Conservation (phyloP, 1,284 basidiomycete species). For the Erythrobasidium hasegawianum region DNA sequence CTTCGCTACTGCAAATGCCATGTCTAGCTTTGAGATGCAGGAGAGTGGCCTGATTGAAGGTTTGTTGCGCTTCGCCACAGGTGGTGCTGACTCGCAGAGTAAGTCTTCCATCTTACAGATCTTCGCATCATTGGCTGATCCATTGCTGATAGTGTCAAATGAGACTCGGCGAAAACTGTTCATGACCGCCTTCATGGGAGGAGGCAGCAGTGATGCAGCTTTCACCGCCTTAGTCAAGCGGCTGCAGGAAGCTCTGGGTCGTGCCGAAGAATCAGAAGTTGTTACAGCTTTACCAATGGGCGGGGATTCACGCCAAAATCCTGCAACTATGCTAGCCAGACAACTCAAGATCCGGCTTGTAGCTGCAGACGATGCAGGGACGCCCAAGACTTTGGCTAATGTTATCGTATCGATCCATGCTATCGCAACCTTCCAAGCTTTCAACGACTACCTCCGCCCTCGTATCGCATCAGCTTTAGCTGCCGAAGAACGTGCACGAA, state of each 20-base stretch:
- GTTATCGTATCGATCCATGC: conserved; percentile 94
- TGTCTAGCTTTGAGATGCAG: conserved; percentile 93
- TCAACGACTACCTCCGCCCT: conserved; percentile 89
- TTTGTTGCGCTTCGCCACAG: conserved; percentile 74
- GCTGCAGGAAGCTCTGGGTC: conserved; percentile 83
- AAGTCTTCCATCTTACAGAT: conserved; percentile 11
- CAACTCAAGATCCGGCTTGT: conserved; percentile 82
- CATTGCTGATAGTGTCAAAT: conserved; percentile 5
- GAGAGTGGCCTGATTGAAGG: conserved; percentile 90
- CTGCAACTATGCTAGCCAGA: conserved; percentile 69
- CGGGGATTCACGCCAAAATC: conserved; percentile 50
- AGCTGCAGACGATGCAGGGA: conserved; percentile 77
- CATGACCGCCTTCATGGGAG: conserved; percentile 16
- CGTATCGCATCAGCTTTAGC: conserved; percentile 55
- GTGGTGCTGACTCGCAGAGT: conserved; percentile 56
- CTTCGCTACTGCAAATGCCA: conserved; percentile 69
- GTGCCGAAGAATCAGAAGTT: conserved; percentile 92
- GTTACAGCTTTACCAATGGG: conserved; percentile 72
- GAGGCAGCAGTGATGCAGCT: conserved; percentile 53
- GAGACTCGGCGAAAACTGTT: conserved; percentile 7
- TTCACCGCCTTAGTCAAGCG: conserved; percentile 84
- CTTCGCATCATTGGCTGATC: too few species aligned
- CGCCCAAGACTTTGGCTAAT: conserved; percentile 77
- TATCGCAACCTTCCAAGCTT: conserved; percentile 89
- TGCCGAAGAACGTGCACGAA: conserved; percentile 17